Conservation (phyloP, 2,329 filamentous ascomycete genomes). For the Triangularia verruculosa region DNA sequence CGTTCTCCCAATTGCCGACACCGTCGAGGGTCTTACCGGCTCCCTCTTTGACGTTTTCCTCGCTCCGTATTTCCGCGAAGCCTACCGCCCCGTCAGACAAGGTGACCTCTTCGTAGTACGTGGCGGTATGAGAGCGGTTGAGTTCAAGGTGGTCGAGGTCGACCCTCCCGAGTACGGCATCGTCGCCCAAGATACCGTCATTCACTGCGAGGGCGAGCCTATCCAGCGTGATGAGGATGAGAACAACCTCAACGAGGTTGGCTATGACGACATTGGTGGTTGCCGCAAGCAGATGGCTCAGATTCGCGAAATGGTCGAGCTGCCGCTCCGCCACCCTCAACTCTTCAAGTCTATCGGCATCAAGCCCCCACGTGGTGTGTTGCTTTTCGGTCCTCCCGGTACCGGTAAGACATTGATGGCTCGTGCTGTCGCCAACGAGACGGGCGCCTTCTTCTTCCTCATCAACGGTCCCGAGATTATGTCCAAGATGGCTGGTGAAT, state of each 20-base stretch:
- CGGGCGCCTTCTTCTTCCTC: slow-evolving; percentile 97
- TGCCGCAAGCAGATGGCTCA: slow-evolving; percentile 99
- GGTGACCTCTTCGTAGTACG: slow-evolving; percentile 96
- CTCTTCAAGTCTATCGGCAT: slow-evolving; percentile 99
- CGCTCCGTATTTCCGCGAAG: slow-evolving; percentile 98
- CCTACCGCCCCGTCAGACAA: slow-evolving; percentile 94
- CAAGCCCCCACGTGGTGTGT: slow-evolving; percentile 96
- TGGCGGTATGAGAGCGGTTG: slow-evolving; percentile 97
- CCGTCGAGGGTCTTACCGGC: slow-evolving; percentile 94
- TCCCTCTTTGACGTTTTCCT: slow-evolving; percentile 99
- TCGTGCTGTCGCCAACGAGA: slow-evolving; percentile 97
- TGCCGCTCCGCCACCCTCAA: slow-evolving; percentile 93
- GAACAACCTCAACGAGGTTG: slow-evolving; percentile 98
- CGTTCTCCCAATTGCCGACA: slow-evolving; percentile 96
- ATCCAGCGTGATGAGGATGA: slow-evolving; percentile 99
- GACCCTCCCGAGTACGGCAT: slow-evolving; percentile 98
- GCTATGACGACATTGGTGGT: slow-evolving; percentile 98
- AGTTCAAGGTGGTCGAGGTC: slow-evolving; percentile 99
- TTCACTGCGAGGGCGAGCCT: slow-evolving; percentile 93
- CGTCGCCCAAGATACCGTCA: slow-evolving; percentile 96
- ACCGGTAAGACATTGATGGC: slow-evolving; percentile 99
- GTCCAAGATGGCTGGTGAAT: slow-evolving; percentile 99
- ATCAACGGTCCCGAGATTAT: slow-evolving; percentile 99
- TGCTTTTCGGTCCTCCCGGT: slow-evolving; percentile 95
- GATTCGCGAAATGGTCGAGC: slow-evolving; percentile 96